Evolutionary conservation across 192 early-diverging fungal species (phyloP).

Genomic region (Chytriomyces hyalinus): DNA sequence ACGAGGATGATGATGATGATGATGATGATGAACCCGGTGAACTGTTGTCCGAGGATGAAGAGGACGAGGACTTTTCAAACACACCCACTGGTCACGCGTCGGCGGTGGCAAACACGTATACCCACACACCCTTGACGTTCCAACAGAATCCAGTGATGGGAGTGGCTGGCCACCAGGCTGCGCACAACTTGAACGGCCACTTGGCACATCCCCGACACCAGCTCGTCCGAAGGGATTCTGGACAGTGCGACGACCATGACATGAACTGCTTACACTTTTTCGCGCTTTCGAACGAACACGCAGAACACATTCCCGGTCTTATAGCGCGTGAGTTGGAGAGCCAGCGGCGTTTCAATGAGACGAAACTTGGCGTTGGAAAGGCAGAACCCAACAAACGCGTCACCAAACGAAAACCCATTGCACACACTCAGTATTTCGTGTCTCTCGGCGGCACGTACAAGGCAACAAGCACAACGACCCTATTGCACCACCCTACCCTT

Average conservation of each 20-base stretch:
- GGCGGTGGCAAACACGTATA: background rate
- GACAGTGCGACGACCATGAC: constrained; percentile 35
- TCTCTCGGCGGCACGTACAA: background rate
- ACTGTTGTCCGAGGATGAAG: background rate
- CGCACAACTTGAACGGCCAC: background rate
- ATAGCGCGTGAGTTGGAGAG: background rate
- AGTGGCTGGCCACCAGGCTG: background rate
- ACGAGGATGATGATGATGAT: background rate
- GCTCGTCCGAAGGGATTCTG: constrained; percentile 32
- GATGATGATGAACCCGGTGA: background rate
- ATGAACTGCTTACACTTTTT: constrained; percentile 42
- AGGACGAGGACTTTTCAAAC: background rate
- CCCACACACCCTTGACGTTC: background rate
- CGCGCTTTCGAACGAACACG: constrained; percentile 22
- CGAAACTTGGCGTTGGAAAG: background rate
- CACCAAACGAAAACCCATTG: background rate
- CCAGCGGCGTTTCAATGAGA: background rate
- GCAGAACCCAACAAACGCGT: background rate
- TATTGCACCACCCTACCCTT: background rate
- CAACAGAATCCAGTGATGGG: background rate
- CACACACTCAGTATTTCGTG: background rate
- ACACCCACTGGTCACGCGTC: background rate
- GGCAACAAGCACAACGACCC: background rate
- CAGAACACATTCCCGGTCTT: constrained; percentile 8
- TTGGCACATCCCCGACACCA: background rate